A percentile compares a stretch with the other conserved stretches of the same genome.
These are phyloP conservation scores for Areca catechu DNA, from an alignment of 176 grass and related monocot genomes.

Conservation along the genomic window DNA sequence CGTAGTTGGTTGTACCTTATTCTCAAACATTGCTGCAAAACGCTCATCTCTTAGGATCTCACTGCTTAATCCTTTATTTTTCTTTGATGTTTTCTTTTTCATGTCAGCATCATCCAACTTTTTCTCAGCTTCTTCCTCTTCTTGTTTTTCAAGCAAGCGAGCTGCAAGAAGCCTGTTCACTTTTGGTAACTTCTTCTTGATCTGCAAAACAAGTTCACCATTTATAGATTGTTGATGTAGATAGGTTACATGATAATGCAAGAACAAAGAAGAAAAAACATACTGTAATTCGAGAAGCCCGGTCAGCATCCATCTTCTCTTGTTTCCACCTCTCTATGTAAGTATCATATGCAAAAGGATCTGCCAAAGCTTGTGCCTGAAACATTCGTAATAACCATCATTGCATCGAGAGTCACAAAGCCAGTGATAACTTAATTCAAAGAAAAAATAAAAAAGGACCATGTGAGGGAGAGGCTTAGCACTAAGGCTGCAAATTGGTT, in stretches of 20 bases:
- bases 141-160: constrained; percentile 32
- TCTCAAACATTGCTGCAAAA: constrained; percentile 53
- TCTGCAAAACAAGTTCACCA: constrained; percentile 24
- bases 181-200: constrained; percentile 58
- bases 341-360: constrained; percentile 45
- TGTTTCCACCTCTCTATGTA: constrained; percentile 39
- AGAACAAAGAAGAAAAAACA: constrained; percentile 7
- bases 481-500: no score
- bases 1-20: constrained; percentile 32
- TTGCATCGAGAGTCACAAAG: no score
- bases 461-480: no score
- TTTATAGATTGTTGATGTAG: neutral
- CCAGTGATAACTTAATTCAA: no score
- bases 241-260: neutral
- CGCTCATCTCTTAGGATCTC: constrained; percentile 43
- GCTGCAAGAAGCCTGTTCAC: constrained; percentile 61
- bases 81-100: constrained; percentile 47
- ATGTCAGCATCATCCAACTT: constrained; percentile 34
- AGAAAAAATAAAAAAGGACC: no score
- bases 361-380: constrained; percentile 44
- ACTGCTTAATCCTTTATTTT: constrained; percentile 29
- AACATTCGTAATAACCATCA: neutral
- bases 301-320: constrained; percentile 55
- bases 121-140: constrained; percentile 33
- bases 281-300: constrained; percentile 68